Evolutionary conservation across 2,329 filamentous ascomycete species (phyloP), one percentile per base, ranked within the genome.

Genomic region (Exserohilum rostratum): DNA sequence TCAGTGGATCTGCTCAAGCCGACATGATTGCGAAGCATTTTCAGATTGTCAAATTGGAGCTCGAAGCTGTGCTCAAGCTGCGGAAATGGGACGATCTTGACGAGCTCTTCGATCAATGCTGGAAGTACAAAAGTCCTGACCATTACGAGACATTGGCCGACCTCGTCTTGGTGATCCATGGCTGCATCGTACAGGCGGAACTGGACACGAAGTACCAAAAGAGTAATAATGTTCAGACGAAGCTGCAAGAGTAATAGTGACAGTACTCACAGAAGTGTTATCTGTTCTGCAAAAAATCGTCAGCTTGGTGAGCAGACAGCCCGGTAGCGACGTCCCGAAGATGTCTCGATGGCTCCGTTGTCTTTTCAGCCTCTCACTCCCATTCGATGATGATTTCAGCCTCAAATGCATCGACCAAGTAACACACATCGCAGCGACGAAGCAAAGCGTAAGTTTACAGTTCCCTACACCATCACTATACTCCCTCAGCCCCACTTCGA

Each of bases 271-370:
- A 74, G 70, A 66, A 35, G 47, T 70, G 11, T 42, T 75, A 18
- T 62, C 58, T 6, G 64, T 68, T 12, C 78, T 92, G 53, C 83
- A 88, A 42, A 83, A 86, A 55, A 86, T 93, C 55, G 84, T 95
- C 66, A 89, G 90, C 65, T 79, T 86, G 43, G 86, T 89, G 15
- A 88, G 85, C 74, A 78, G 74, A 1, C 73, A 86, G 1, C 81
- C 86, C 15, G 66, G 73, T 0, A 85, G 87, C 10, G 82, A 88
- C 57, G 79, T 80, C 4, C 68, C 72, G 1, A 87, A 85, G 62
- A 78, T 96, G 1, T 84, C 89, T 6, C 89, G 88, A 64, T 96
- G 95, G 78, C 83, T 93, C 40, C 85, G 90, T 1, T 92, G 90
- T 64, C 79, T 95, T 2, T 90, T 93, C 60, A 88, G 90, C 57